phyloP scores from a whole-genome alignment of 371 early-diverging fungal genomes.

The Rhizopus delemar region DNA sequence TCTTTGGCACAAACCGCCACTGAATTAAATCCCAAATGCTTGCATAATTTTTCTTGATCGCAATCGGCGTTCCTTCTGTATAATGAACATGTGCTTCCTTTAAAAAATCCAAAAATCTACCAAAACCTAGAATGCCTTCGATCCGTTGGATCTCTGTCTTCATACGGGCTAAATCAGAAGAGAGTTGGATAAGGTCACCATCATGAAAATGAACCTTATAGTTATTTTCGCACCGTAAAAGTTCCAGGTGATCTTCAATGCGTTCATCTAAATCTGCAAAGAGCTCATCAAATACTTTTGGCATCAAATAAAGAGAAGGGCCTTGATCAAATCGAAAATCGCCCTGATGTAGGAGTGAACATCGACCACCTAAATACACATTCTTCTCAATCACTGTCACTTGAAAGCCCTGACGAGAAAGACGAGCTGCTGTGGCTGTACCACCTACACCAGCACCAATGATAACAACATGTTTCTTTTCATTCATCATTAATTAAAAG shows the following conservation, averaged over 20 bases:
- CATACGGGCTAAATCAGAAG: slow-evolving; percentile 56
- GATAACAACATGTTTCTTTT: slow-evolving; percentile 44
- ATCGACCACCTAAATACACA: slow-evolving; percentile 58
- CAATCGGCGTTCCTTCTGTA: slow-evolving; percentile 45
- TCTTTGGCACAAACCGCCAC: slow-evolving; percentile 39
- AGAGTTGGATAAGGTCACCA: slow-evolving; percentile 51
- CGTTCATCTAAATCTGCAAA: slow-evolving; percentile 61
- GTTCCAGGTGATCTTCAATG: slow-evolving; percentile 52
- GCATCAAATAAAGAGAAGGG: slow-evolving; percentile 66
- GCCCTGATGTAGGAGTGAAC: slow-evolving; percentile 55
- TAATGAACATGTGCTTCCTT: slow-evolving; percentile 59
- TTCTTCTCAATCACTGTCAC: slow-evolving; percentile 68
- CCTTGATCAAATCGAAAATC: slow-evolving; percentile 67
- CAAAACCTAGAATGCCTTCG: slow-evolving; percentile 50
- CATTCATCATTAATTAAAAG: background rate
- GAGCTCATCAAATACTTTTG: slow-evolving; percentile 55
- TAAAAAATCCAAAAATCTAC: slow-evolving; percentile 51
- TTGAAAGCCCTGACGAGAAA: slow-evolving; percentile 54
- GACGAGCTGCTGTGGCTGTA: slow-evolving; percentile 58
- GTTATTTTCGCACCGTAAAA: slow-evolving; percentile 61
- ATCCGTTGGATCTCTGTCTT: slow-evolving; percentile 56
- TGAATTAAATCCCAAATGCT: slow-evolving; percentile 52
- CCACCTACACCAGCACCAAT: slow-evolving; percentile 67
- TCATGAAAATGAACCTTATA: slow-evolving; percentile 64
- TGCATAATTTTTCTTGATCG: slow-evolving; percentile 59